phyloP scores from a whole-genome alignment of 2,329 filamentous ascomycete genomes.

The Samsoniella hepiali region DNA sequence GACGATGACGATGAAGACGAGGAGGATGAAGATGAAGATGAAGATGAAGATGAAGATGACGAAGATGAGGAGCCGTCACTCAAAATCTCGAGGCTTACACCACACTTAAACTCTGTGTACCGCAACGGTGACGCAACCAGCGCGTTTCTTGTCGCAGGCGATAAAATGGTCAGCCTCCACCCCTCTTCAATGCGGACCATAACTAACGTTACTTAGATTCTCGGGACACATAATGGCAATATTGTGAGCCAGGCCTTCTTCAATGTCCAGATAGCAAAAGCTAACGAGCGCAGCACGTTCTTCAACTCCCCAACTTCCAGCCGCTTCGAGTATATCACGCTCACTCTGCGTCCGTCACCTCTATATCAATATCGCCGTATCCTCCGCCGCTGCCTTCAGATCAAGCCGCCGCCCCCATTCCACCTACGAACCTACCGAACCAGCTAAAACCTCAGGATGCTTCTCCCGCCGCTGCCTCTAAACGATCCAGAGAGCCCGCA shows the following conservation, averaged over 20 bases:
- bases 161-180: slow-evolving; percentile 77
- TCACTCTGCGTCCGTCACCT: slow-evolving; percentile 86
- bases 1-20: slow-evolving; percentile 46
- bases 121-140: slow-evolving; percentile 94
- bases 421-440: slow-evolving; percentile 29
- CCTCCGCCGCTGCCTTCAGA: slow-evolving; percentile 46
- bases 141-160: slow-evolving; percentile 81
- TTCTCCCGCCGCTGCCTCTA: slow-evolving; percentile 50
- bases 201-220: slow-evolving; percentile 57
- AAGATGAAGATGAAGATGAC: slow-evolving; percentile 72
- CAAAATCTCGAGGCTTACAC: slow-evolving; percentile 87
- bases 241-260: slow-evolving; percentile 61
- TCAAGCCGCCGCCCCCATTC: background rate
- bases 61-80: slow-evolving; percentile 92
- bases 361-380: slow-evolving; percentile 84
- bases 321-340: slow-evolving; percentile 83
- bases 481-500: slow-evolving; percentile 48
- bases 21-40: slow-evolving; percentile 53
- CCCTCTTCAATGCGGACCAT: slow-evolving; percentile 3
- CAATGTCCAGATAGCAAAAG: slow-evolving; percentile 26
- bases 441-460: slow-evolving; percentile 32
- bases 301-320: slow-evolving; percentile 79
- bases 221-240: slow-evolving; percentile 95
- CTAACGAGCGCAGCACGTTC: slow-evolving; percentile 63
- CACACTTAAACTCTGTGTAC: slow-evolving; percentile 75